phyloP scores from a whole-genome alignment of 2,329 filamentous ascomycete species.

The Aspergillus fischeri region DNA sequence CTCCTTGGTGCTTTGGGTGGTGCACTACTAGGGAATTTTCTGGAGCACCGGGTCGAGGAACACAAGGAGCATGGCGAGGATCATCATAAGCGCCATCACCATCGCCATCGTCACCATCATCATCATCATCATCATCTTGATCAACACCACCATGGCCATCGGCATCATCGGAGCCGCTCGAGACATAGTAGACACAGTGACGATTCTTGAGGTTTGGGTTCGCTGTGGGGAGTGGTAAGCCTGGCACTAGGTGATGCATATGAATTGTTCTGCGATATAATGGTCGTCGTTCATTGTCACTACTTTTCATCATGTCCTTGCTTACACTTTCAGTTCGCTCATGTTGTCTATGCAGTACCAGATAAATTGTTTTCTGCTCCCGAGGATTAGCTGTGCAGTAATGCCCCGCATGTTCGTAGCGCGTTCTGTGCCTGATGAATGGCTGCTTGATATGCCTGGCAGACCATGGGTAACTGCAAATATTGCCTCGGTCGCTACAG shows the following conservation, averaged over 20 bases:
- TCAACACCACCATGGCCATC: slow-evolving; percentile 9
- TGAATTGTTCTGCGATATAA: neutral
- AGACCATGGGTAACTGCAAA: neutral
- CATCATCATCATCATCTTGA: slow-evolving; percentile 10
- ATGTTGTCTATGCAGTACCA: neutral
- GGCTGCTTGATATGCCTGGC: neutral
- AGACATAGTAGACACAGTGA: slow-evolving; percentile 17
- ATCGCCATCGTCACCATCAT: slow-evolving; percentile 16
- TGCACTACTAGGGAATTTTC: slow-evolving; percentile 52
- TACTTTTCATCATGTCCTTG: neutral
- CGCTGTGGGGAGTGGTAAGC: neutral
- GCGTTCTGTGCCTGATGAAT: neutral
- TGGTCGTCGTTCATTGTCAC: neutral
- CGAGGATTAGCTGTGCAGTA: neutral
- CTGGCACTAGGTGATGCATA: neutral
- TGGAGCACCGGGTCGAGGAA: slow-evolving; percentile 52
- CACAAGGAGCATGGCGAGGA: slow-evolving; percentile 26
- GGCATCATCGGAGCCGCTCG: slow-evolving; percentile 21
- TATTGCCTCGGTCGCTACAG: neutral
- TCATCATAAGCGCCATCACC: slow-evolving; percentile 1
- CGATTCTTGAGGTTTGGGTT: neutral
- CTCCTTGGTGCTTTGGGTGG: slow-evolving; percentile 56
- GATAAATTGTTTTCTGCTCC: neutral
- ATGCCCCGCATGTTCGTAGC: neutral
- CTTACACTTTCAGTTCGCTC: neutral